Conservation (phyloP, 2,329 filamentous ascomycete species). For the Aspergillus novofumigatus region DNA sequence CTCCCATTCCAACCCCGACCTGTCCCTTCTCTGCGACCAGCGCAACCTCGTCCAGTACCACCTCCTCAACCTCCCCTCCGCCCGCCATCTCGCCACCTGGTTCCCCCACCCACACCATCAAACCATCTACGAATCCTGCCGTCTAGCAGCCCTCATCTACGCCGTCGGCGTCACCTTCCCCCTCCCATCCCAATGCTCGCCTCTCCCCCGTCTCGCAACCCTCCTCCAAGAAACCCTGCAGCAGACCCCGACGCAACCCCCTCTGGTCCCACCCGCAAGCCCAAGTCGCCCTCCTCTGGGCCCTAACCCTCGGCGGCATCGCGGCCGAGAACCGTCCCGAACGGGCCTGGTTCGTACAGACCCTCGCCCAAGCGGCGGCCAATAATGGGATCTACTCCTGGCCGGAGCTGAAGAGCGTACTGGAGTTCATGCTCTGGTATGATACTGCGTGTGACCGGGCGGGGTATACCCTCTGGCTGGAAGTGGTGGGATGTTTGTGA, state of each 20-base stretch:
- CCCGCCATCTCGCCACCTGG: slow-evolving; percentile 14
- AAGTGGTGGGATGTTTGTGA: slow-evolving; percentile 11
- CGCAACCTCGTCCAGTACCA: slow-evolving; percentile 38
- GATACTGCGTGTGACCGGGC: slow-evolving; percentile 31
- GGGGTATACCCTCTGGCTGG: slow-evolving; percentile 26
- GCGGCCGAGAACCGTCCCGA: slow-evolving; percentile 29
- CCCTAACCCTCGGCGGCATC: slow-evolving; percentile 36
- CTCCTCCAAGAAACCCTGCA: slow-evolving; percentile 24
- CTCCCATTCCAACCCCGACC: slow-evolving; percentile 13
- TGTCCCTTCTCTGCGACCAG: slow-evolving; percentile 30
- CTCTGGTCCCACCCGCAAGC: slow-evolving; percentile 25
- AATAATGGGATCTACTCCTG: slow-evolving; percentile 21
- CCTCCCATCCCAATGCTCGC: slow-evolving; percentile 35
- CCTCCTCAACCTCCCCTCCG: slow-evolving; percentile 29
- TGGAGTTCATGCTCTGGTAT: slow-evolving; percentile 33
- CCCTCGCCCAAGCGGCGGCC: slow-evolving; percentile 19
- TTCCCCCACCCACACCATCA: slow-evolving; percentile 18
- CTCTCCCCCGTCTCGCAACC: slow-evolving; percentile 27
- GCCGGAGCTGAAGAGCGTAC: slow-evolving; percentile 19
- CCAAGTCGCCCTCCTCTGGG: slow-evolving; percentile 32
- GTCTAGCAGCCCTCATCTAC: slow-evolving; percentile 34
- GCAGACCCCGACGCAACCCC: slow-evolving; percentile 12
- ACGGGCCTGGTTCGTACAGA: slow-evolving; percentile 31
- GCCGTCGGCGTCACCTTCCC: slow-evolving; percentile 39
- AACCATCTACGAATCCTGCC: slow-evolving; percentile 32